Conservation (phyloP, 192 early-diverging fungal species). For the Tieghemiomyces parasiticus region DNA sequence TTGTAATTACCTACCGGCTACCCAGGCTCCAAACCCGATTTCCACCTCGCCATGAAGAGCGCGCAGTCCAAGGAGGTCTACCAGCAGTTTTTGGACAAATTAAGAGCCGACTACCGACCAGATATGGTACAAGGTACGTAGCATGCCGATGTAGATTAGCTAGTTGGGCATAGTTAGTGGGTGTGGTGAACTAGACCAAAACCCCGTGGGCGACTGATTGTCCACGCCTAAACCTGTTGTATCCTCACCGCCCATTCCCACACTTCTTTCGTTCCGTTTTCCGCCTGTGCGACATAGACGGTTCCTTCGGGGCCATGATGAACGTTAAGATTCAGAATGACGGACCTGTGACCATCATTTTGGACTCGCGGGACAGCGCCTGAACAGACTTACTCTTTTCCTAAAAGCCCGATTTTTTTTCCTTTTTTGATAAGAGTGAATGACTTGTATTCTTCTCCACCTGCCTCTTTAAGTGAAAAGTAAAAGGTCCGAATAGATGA, state of each 20-base stretch:
- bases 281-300: slow-evolving; percentile 17
- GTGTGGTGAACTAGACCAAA: neutral
- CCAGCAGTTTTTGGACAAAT: slow-evolving; percentile 47
- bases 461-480: no score
- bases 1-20: neutral
- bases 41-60: slow-evolving; percentile 77
- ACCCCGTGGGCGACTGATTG: neutral
- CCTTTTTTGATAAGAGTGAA: no score
- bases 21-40: slow-evolving; percentile 71
- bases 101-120: slow-evolving; percentile 44
- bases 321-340: slow-evolving; percentile 77
- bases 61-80: slow-evolving; percentile 54
- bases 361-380: slow-evolving; percentile 48
- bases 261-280: no score
- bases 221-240: neutral
- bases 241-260: neutral
- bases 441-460: no score
- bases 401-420: no score
- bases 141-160: neutral
- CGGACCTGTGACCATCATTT: slow-evolving; percentile 41
- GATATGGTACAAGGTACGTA: slow-evolving; percentile 53
- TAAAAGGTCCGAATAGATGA: no score
- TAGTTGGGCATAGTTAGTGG: neutral
- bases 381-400: no score
- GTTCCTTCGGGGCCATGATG: slow-evolving; percentile 97